Conservation (phyloP, 2,329 filamentous ascomycete species). For the Apiospora pterosperma region DNA sequence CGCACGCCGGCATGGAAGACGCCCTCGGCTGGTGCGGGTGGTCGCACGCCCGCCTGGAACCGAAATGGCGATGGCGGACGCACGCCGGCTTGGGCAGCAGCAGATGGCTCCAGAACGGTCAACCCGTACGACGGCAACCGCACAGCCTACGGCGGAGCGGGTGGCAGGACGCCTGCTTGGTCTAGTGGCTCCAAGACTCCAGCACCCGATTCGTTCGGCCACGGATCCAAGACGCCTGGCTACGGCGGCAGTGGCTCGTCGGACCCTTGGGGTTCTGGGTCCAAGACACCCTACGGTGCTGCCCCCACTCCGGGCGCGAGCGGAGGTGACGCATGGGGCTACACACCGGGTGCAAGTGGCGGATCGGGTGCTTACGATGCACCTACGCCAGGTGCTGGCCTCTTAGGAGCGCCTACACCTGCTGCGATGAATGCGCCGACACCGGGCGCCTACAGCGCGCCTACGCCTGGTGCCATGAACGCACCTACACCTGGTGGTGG, state of each 20-base stretch:
- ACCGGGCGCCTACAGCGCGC: constrained; percentile 54
- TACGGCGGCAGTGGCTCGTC: constrained; percentile 43
- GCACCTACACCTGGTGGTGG: constrained; percentile 69
- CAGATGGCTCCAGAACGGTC: constrained; percentile 62
- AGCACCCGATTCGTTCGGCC: constrained; percentile 59
- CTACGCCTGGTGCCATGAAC: constrained; percentile 63
- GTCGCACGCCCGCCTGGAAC: constrained; percentile 62
- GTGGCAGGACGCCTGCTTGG: constrained; percentile 65
- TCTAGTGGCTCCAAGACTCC: constrained; percentile 73
- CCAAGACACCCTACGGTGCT: constrained; percentile 73
- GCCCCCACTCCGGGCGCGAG: constrained; percentile 57
- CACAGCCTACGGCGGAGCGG: constrained; percentile 75
- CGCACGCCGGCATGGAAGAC: constrained; percentile 76
- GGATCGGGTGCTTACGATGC: constrained; percentile 60
- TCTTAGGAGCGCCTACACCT: constrained; percentile 65
- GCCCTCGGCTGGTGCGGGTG: constrained; percentile 54
- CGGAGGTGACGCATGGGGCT: constrained; percentile 58
- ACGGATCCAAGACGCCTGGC: constrained; percentile 66
- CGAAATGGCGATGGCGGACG: constrained; percentile 53
- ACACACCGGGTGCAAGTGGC: constrained; percentile 48
- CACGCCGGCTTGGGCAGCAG: constrained; percentile 69
- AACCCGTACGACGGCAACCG: constrained; percentile 71
- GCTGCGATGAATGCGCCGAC: constrained; percentile 65
- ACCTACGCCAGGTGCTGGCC: constrained; percentile 59
- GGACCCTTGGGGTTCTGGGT: constrained; percentile 64